Evolutionary conservation across 2,329 filamentous ascomycete genomes (phyloP), one percentile per base, ranked within the genome.

Genomic region (Aureobasidium sp.): DNA sequence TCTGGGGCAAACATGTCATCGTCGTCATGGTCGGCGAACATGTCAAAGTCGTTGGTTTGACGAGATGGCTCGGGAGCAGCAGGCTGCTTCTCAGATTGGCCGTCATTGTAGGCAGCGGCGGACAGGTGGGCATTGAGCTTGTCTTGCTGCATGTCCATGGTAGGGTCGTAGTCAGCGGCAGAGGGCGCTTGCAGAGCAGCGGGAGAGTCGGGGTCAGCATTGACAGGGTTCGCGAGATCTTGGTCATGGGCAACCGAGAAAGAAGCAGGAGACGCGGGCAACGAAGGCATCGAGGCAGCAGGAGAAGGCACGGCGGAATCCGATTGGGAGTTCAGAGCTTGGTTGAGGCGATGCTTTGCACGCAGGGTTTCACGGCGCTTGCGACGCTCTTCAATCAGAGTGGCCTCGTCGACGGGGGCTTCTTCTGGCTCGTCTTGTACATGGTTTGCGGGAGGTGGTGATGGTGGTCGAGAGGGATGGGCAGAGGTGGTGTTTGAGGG

Each of bases 1-100:
- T 89, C 86, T 55, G 91, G 86, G 40, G 90, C 89, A 70, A 95
- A 95, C 88, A 95, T 95, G 67, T 95, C 88, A 53, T 88, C 86
- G 53, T 88, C 86, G 53, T 84, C 79, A 7, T 81, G 73, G 44
- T 80, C 74, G 24, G 77, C 79, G 63, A 84, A 84, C 79, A 84
- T 84, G 63, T 84, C 81, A 58, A 79, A 78, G 16, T 77, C 74
- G 56, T 78, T 76, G 58, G 74, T 7, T 19, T 37, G 22, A 17
- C 57, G 60, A 39, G 38, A 24, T 22, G 27, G 42, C 24, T 22
- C 30, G 6, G 41, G 2, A 6, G 24, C n/a, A 19, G 45, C 45
- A 19, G n/a, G 40, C 11, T 19, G 6, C 10, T 35, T 16, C 8
- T 35, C 32, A 17, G 25, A 14, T 2, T 19, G 29, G 16, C 6